Evolutionary conservation across 1,284 basidiomycete species (phyloP), one percentile per base, ranked within the genome.

Genomic region (Ceratobasidium sp.): DNA sequence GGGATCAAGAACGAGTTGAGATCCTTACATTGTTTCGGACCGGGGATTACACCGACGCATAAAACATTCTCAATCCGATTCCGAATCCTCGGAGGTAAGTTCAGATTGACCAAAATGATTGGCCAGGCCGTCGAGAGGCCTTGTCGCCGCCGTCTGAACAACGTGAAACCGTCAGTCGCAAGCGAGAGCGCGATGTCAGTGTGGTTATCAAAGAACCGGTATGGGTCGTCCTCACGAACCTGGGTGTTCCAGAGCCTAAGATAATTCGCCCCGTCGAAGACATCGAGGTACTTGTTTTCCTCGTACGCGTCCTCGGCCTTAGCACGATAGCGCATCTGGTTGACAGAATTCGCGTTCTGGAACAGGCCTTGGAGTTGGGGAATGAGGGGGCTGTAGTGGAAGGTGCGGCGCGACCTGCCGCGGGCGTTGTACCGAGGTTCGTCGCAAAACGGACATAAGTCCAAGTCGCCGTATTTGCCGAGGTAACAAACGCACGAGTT

Each of bases 121-220:
- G 75, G 76, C 75, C 76, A 76, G 59, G 80, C 79, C 1, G 84
- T 85, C 15, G 80, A 78, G 17, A 81, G 82, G 0, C 72, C 72
- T 15, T 81, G 78, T 15, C 81, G 83, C 2, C 66, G 60, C 2
- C 19, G 17, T 29, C 74, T 74, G 71, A 73, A 73, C 6, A 64
- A 22, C 8, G 54, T 41, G 48, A 76, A 66, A 19, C 75, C 74
- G 50, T 76, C 75, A 81, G 78, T 59, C 5, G 81, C 80, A 0
- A 82, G 72, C 0, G 80, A 81, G 0, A 83, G 75, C 1, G 81
- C 82, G 17, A 83, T 77, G 60, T 83, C 82, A 1, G 76, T 77
- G 2, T 1, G 33, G 51, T 48, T 81, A 78, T 0, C 73, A 76
- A 72, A 84, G 84, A 75, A 82, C 0, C 29, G 59, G 51, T 82